Evolutionary conservation across 2,329 filamentous ascomycete species (phyloP), one percentile per base, ranked within the genome.

Genomic region (Sporothrix brasiliensis): DNA sequence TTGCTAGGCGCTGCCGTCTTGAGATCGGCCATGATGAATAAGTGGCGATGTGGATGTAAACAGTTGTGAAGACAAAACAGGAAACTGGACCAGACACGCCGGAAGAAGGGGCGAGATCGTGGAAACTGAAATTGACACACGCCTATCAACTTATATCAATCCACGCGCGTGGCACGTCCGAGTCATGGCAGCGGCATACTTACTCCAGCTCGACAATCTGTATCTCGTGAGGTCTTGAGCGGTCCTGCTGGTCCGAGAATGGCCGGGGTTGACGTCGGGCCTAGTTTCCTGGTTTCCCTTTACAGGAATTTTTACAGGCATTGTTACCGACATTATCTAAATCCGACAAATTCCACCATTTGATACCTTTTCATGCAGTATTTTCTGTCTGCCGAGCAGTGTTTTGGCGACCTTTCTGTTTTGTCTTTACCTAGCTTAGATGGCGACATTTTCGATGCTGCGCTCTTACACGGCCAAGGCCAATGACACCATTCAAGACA

Each of bases 391-490:
- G 14, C 14, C 41, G 14, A 44, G 41, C 14, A 16, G 2, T 16
- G 41, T 44, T 16, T 16, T 44, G 11, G 41, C 41, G 14, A 11
- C 11, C 11, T 13, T 44, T 34, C 10, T 24, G 19, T 49, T 6
- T 54, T 49, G 65, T 41, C 34, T 56, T 67, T 44, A 14, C 30
- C 34, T 56, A 49, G 49, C 50, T 67, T 34, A 34, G 49, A 67
- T 67, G 65, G 65, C 65, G 65, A 67, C 65, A 67, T 67, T 6
- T n/a, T 41, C 13, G n/a, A 10, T 44, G 9, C 34, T 24, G 30
- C 49, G 34, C 30, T 44, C 50, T 67, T 54, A 34, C 44, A 53
- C 49, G 41, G 21, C 50, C 19, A 53, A 52, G 27, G 9, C 47
- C 11, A 34, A 67, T 67, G 65, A 67, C 65, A 67, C 65, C 65